Evolutionary conservation across 2,329 filamentous ascomycete genomes (phyloP).

Genomic region (Gnomoniopsis smithogilvyi): DNA sequence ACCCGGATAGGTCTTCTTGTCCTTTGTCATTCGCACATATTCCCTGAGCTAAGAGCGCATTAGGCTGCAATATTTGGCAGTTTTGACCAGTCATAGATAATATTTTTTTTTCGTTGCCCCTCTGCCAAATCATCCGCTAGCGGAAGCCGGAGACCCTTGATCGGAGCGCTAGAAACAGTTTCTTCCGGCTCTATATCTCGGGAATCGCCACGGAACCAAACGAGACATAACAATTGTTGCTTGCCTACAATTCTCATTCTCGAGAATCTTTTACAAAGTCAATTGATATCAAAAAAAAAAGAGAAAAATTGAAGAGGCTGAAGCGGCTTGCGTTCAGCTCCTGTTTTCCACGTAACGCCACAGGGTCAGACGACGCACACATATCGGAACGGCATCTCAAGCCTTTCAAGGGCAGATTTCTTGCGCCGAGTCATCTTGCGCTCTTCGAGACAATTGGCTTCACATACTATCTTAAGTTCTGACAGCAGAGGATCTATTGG

Average conservation of each 20-base stretch:
- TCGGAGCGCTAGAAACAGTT: neutral
- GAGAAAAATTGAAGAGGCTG: too few species aligned
- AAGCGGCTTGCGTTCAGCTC: too few species aligned
- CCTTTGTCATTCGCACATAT: neutral
- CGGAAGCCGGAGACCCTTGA: neutral
- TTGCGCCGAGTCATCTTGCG: neutral
- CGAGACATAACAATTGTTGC: too few species aligned
- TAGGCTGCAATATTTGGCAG: neutral
- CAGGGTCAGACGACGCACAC: neutral
- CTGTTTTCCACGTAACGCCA: too few species aligned
- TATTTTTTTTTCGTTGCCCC: neutral
- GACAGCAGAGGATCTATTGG: conserved; percentile 7
- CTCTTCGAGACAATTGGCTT: neutral
- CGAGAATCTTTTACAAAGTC: too few species aligned
- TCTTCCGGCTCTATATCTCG: neutral
- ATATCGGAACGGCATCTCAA: neutral
- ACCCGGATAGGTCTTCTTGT: too few species aligned
- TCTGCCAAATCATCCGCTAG: neutral
- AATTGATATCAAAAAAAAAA: too few species aligned
- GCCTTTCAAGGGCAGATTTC: neutral
- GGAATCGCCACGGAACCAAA: neutral
- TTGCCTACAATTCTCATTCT: too few species aligned
- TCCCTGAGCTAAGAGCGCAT: neutral
- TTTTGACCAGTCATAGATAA: neutral
- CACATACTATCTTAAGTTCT: neutral